Evolutionary conservation across 176 grass and related monocot genomes (phyloP).

Genomic region (Musa beccarii): DNA sequence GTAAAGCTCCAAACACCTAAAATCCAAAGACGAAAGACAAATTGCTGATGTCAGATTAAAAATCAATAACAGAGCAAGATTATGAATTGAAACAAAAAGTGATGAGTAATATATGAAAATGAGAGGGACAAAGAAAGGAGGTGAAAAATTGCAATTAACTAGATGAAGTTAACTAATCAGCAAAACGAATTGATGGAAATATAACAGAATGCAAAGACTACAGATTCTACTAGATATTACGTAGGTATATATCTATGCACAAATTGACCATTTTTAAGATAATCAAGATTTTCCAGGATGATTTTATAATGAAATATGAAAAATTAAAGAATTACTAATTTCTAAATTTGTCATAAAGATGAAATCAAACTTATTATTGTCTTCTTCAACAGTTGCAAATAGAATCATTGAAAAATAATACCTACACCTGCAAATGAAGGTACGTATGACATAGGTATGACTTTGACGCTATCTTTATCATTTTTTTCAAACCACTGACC

Average conservation of each 20-base stretch:
- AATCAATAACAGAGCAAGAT: too few relatives aligned
- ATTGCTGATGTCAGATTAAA: not conserved
- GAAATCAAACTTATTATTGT: too few relatives aligned
- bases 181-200: not conserved
- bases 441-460: too few relatives aligned
- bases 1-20: conserved; percentile 88
- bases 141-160: not conserved
- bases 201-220: not conserved
- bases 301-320: too few relatives aligned
- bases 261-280: not conserved
- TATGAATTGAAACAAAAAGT: not conserved
- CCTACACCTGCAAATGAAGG: too few relatives aligned
- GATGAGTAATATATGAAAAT: not conserved
- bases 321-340: too few relatives aligned
- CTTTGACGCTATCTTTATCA: too few relatives aligned
- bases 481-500: too few relatives aligned
- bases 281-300: not conserved
- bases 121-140: not conserved
- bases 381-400: too few relatives aligned
- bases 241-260: not conserved
- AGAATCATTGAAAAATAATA: too few relatives aligned
- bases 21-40: not conserved
- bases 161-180: not conserved
- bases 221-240: not conserved
- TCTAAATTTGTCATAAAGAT: too few relatives aligned